These are phyloP conservation scores for Cucurbitaria berberidis DNA, from an alignment of 2,329 filamentous ascomycete genomes.

Conservation along the genomic window DNA sequence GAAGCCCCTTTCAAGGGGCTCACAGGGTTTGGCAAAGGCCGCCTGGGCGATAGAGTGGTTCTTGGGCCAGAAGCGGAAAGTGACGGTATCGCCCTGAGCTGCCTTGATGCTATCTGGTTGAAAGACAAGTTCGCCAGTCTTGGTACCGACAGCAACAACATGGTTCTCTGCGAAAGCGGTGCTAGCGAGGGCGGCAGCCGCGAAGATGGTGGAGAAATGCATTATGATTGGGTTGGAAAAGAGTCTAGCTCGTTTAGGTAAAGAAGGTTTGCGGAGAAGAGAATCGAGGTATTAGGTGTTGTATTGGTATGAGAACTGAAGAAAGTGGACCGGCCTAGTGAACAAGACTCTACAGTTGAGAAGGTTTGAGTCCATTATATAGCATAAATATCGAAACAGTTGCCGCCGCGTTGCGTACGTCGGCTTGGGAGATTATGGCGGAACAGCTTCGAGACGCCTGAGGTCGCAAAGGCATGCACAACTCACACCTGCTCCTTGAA, in stretches of 20 bases:
- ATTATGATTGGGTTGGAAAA: slow-evolving; percentile 42
- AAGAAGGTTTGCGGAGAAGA: slow-evolving; percentile 22
- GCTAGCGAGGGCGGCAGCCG: slow-evolving; percentile 39
- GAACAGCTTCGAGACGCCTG: slow-evolving; percentile 44
- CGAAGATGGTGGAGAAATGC: slow-evolving; percentile 47
- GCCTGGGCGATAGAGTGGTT: slow-evolving; percentile 49
- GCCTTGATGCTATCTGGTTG: slow-evolving; percentile 44
- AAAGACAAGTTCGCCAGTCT: slow-evolving; percentile 37
- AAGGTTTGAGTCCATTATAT: slow-evolving; percentile 47
- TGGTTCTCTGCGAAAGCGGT: slow-evolving; percentile 41
- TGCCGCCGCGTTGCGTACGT: slow-evolving; percentile 22
- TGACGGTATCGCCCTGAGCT: slow-evolving; percentile 46
- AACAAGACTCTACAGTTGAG: slow-evolving; percentile 34
- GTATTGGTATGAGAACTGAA: slow-evolving; percentile 40
- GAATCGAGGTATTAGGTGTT: slow-evolving; percentile 30
- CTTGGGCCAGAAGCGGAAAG: slow-evolving; percentile 49
- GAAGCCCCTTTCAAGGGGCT: slow-evolving; percentile 43
- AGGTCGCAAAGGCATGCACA: slow-evolving; percentile 42
- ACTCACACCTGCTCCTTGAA: slow-evolving; percentile 24
- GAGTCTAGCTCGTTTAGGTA: slow-evolving; percentile 44
- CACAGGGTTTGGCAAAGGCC: slow-evolving; percentile 43
- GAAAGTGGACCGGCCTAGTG: slow-evolving; percentile 47
- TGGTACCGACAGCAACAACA: slow-evolving; percentile 41
- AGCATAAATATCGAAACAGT: slow-evolving; percentile 34
- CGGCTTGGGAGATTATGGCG: slow-evolving; percentile 36